Percentiles rank a stretch among this genome's conserved stretches.
These are phyloP conservation scores for Stephanodiscus minutulus DNA, from an alignment of 108 stramenopile species.

Conservation along the genomic window DNA sequence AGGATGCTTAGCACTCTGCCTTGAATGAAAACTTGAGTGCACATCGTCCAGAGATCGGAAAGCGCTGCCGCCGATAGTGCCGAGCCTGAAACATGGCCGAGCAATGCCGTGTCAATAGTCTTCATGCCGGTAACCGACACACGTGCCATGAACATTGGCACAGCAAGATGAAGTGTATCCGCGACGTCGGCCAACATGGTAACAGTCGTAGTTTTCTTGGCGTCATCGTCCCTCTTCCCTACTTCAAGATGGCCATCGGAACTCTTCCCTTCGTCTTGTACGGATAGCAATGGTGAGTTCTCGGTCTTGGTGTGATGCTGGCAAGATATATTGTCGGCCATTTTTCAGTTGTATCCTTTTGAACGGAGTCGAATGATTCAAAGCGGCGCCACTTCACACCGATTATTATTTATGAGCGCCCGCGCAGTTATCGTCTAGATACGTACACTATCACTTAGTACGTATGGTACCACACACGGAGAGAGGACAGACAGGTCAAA, in stretches of 20 bases:
- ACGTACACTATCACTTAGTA: no score
- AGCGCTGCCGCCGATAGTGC: constrained; percentile 72
- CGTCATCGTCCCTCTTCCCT: background rate
- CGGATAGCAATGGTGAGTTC: constrained; percentile 10
- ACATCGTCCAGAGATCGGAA: constrained; percentile 74
- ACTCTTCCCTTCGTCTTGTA: background rate
- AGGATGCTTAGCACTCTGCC: constrained; percentile 53
- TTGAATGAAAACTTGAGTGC: constrained; percentile 63
- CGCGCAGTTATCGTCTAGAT: no score
- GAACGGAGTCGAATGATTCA: no score
- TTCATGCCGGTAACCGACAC: constrained; percentile 79
- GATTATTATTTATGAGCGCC: no score
- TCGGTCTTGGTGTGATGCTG: constrained; percentile 10
- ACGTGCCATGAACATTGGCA: constrained; percentile 67
- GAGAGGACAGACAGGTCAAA: no score
- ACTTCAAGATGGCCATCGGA: constrained; percentile 1
- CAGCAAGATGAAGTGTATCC: constrained; percentile 56
- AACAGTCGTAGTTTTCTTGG: background rate
- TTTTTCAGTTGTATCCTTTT: no score
- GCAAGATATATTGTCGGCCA: background rate
- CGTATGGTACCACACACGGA: no score
- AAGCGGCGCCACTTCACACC: no score
- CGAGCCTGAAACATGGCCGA: constrained; percentile 70
- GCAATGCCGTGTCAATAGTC: constrained; percentile 74
- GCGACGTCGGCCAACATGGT: constrained; percentile 25